Evolutionary conservation across 1,139 yeast species (phyloP).

Genomic region (Lodderomyces oxycetoniae): DNA sequence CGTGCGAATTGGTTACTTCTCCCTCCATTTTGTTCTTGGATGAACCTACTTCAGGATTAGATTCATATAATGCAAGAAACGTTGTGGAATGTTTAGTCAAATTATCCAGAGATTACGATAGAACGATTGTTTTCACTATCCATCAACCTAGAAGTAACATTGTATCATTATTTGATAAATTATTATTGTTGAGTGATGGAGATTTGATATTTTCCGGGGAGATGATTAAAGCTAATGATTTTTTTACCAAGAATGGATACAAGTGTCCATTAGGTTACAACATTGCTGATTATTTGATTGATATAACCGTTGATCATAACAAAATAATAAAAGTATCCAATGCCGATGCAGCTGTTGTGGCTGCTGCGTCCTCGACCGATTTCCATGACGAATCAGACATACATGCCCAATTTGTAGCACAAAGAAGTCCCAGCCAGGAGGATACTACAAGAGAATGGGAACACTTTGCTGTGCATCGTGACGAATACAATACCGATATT

Average conservation of each 20-base stretch:
- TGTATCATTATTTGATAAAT: slow-evolving; percentile 81
- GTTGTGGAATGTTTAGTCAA: slow-evolving; percentile 82
- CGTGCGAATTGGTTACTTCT: slow-evolving; percentile 83
- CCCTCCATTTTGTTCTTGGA: slow-evolving; percentile 78
- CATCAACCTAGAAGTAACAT: slow-evolving; percentile 98
- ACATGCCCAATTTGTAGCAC: slow-evolving; percentile 34
- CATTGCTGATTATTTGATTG: slow-evolving; percentile 89
- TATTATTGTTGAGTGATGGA: slow-evolving; percentile 79
- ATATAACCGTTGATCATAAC: slow-evolving; percentile 69
- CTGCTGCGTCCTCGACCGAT: slow-evolving; percentile 19
- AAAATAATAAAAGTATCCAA: slow-evolving; percentile 24
- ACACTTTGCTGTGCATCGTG: slow-evolving; percentile 81
- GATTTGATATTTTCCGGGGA: slow-evolving; percentile 84
- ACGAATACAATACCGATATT: slow-evolving; percentile 43
- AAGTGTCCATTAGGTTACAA: slow-evolving; percentile 86
- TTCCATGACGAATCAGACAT: slow-evolving; percentile 26
- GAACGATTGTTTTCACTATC: slow-evolving; percentile 88
- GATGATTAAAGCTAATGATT: slow-evolving; percentile 63
- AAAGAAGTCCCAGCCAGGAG: slow-evolving; percentile 32
- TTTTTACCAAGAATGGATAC: slow-evolving; percentile 72
- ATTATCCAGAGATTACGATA: slow-evolving; percentile 70
- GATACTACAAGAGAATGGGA: slow-evolving; percentile 83
- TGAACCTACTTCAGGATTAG: slow-evolving; percentile 94
- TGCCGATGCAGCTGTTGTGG: slow-evolving; percentile 19
- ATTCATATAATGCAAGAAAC: slow-evolving; percentile 87